Conservation (phyloP, 305 asterid genomes). For the Fraxinus floribunda region DNA sequence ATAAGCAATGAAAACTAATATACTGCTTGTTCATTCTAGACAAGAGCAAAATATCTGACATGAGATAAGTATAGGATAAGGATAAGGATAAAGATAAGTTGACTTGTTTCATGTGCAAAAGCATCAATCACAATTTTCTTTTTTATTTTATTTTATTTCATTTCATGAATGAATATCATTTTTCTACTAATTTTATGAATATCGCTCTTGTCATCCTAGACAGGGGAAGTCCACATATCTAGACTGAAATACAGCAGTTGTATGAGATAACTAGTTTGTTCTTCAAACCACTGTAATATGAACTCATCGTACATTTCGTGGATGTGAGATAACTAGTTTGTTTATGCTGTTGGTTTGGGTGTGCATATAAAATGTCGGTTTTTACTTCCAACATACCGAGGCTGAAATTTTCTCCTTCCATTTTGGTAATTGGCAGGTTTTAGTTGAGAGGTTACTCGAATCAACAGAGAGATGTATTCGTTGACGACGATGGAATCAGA, state of each 20-base stretch:
- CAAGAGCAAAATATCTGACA: background rate
- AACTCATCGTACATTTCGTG: background rate
- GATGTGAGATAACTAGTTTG: background rate
- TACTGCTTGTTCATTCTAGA: background rate
- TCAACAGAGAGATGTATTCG: conserved; percentile 13
- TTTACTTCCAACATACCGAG: background rate
- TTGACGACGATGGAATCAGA: conserved; percentile 23
- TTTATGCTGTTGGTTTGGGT: background rate
- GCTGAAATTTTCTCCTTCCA: background rate
- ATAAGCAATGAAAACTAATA: background rate
- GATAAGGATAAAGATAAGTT: background rate
- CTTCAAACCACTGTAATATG: background rate
- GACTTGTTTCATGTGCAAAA: background rate
- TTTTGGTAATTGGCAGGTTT: conserved; percentile 33
- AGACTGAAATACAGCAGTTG: background rate
- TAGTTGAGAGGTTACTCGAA: conserved; percentile 18
- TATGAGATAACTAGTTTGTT: background rate
- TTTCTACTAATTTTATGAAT: background rate
- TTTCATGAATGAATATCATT: background rate
- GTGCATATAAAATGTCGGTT: conserved; percentile 9
- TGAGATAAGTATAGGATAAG: background rate
- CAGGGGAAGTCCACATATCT: background rate
- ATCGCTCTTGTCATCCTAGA: background rate
- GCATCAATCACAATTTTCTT: background rate
- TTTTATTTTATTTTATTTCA: background rate